Conservation (phyloP, 805 yeast genomes). For the Wickerhamiella sorbophila region DNA sequence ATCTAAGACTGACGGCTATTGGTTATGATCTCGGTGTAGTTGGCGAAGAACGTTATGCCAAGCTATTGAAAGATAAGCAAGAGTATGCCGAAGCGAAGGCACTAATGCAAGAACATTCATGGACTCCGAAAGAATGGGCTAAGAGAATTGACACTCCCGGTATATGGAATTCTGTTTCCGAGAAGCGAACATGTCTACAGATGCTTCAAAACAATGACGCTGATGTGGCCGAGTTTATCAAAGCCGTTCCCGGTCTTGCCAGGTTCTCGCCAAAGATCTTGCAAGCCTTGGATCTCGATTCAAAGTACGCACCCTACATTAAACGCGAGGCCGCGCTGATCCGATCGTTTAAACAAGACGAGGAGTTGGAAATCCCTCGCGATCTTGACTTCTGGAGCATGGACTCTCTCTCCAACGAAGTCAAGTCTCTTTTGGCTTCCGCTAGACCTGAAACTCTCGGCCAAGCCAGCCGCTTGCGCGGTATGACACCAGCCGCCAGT, state of each 20-base stretch:
- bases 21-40: constrained; percentile 62
- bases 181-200: constrained; percentile 24
- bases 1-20: constrained; percentile 55
- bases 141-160: constrained; percentile 28
- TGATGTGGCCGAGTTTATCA: constrained; percentile 37
- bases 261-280: constrained; percentile 33
- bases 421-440: constrained; percentile 47
- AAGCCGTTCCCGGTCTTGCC: constrained; percentile 28
- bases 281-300: constrained; percentile 59
- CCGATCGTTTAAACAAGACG: constrained; percentile 73
- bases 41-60: constrained; percentile 39
- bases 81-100: constrained; percentile 33
- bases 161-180: constrained; percentile 37
- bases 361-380: constrained; percentile 52
- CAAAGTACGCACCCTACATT: constrained; percentile 69
- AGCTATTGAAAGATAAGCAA: constrained; percentile 32
- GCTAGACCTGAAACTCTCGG: constrained; percentile 84
- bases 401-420: constrained; percentile 63
- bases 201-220: constrained; percentile 41
- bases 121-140: constrained; percentile 53
- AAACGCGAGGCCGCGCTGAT: constrained; percentile 57
- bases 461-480: constrained; percentile 88
- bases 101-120: constrained; percentile 31
- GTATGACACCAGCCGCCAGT: constrained; percentile 86
- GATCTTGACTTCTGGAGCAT: constrained; percentile 46